These are phyloP conservation scores for Trichosporon ovoides DNA, from an alignment of 1,284 basidiomycete genomes.

Conservation along the genomic window DNA sequence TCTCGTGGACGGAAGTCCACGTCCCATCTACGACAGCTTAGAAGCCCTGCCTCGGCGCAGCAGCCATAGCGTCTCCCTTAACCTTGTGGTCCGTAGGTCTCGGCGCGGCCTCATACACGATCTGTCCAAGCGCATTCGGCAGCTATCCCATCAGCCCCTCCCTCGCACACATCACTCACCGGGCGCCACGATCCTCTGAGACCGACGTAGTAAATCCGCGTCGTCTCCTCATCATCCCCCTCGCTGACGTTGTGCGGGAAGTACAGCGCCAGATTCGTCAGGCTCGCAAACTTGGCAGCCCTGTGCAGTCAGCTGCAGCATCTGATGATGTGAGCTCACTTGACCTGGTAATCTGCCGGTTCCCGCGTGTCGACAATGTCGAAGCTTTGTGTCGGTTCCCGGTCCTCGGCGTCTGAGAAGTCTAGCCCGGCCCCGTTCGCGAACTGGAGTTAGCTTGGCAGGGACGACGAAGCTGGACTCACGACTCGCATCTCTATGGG, in stretches of 20 bases:
- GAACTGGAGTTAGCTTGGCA: constrained; percentile 24
- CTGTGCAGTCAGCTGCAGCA: constrained; percentile 18
- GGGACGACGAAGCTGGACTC: constrained; percentile 8
- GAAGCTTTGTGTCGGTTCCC: constrained; percentile 36
- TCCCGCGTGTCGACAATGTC: constrained; percentile 35
- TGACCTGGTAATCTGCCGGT: constrained; percentile 47
- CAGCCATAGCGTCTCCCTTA: constrained; percentile 15
- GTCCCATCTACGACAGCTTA: too few species aligned
- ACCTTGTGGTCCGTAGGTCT: constrained; percentile 47
- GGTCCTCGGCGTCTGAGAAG: constrained; percentile 42
- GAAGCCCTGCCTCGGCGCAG: constrained; percentile 19
- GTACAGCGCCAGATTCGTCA: constrained; percentile 40
- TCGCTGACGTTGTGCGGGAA: constrained; percentile 46
- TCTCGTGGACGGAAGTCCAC: too few species aligned
- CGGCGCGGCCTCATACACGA: constrained; percentile 47
- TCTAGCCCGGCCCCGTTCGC: constrained; percentile 43
- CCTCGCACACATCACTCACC: constrained; percentile 28
- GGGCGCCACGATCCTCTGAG: constrained; percentile 42
- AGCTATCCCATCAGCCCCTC: constrained; percentile 25
- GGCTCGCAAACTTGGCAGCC: constrained; percentile 45
- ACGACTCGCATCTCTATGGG: constrained; percentile 41
- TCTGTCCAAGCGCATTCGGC: constrained; percentile 39
- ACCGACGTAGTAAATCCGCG: constrained; percentile 44
- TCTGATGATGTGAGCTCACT: constrained; percentile 26
- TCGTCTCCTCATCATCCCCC: constrained; percentile 46